Evolutionary conservation across 1,284 basidiomycete species (phyloP), one percentile per base, ranked within the genome.

Genomic region (Boletus nobilissimus): DNA sequence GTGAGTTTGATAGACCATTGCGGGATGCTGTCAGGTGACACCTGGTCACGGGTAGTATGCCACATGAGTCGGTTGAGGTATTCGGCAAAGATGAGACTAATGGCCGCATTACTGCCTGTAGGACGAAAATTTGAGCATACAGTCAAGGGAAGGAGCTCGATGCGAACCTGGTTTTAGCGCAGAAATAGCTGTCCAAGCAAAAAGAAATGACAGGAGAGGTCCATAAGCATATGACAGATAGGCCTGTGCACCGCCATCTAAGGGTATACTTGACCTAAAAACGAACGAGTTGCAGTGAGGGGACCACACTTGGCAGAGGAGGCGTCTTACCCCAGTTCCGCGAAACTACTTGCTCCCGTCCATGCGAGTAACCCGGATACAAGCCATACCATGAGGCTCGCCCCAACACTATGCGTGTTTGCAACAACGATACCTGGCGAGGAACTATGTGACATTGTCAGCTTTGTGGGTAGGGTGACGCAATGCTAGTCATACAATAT

Each of bases 1-100:
- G 96, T 96, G 76, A 97, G 86, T 87, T 98, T 98, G 87, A 96
- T 96, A n/a, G 95, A 93, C 97, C 97, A 98, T 79, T 94, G 92
- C 48, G 97, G 97, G 74, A 98, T 94, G 64, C 91, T 92, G 82
- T 95, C 93, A 14, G 93, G 91, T 46, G 94, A 93, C 82, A 92
- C 91, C 79, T 92, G 90, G 83, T 90, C 88, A 76, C 89, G 88
- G 32, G 91, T 90, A 75, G 88, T 89, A 83, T 94, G 92, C 91
- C 92, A 93, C 83, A 95, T 90, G 78, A 96, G 88, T 80, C 94
- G 89, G 84, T 95, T 98, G 76, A 98, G 86, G 84, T 99, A 99
- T 88, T 99, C 98, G 18, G 91, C 90, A 81, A 94, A 95, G 73
- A 94, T 94, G 64, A 95, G 90, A 72, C 90, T 91, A 72, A 95